A percentile compares a stretch with the other conserved stretches of the same genome.
Conservation (phyloP, 176 grass and related monocot species). For the Avena insularis region DNA sequence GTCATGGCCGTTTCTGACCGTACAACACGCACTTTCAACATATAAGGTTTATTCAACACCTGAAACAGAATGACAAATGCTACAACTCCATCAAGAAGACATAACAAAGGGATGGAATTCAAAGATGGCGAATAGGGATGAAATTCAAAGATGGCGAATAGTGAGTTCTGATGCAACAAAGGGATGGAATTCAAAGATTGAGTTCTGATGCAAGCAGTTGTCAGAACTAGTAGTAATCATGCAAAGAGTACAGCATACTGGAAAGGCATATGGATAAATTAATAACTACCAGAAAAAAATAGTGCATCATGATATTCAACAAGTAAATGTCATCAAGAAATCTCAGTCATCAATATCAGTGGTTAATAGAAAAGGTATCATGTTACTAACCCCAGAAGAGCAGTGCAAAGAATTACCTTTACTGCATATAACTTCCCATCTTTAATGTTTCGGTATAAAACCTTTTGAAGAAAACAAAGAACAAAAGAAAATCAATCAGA, state of each 20-base stretch:
- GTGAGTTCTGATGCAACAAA: neutral
- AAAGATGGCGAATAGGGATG: no score
- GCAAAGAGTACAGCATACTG: neutral
- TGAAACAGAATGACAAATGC: slow-evolving; percentile 38
- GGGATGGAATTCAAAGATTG: no score
- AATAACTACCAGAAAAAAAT: neutral
- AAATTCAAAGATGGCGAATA: slow-evolving; percentile 7
- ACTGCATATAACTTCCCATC: slow-evolving; percentile 84
- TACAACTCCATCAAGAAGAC: slow-evolving; percentile 38
- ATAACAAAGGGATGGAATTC: neutral
- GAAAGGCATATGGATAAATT: neutral
- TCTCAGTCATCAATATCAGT: neutral
- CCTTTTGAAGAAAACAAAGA: slow-evolving; percentile 50
- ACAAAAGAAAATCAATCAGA: neutral
- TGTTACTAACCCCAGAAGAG: neutral
- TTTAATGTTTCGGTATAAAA: slow-evolving; percentile 69
- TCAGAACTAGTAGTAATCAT: slow-evolving; percentile 1
- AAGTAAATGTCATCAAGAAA: slow-evolving; percentile 26
- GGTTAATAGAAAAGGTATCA: slow-evolving; percentile 10
- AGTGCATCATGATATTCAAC: slow-evolving; percentile 3
- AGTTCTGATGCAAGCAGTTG: slow-evolving; percentile 24
- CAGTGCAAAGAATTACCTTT: slow-evolving; percentile 59
- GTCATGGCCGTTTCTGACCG: slow-evolving; percentile 89
- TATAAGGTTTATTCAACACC: slow-evolving; percentile 79
- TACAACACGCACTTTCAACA: slow-evolving; percentile 76